phyloP scores from a whole-genome alignment of 306 rosid species.

The peach (Prunus persica) region Prunus_persica_NCBIv2 NC_034010.1:30191001-30191500 shows the following conservation, averaged over 20 bases:
- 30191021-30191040: conserved; percentile 10
- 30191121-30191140: conserved; percentile 5
- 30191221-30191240: conserved; percentile 44
- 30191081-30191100: background rate
- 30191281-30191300: background rate
- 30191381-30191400: background rate
- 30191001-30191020: conserved; percentile 15
- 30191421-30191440: conserved; percentile 84
- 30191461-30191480: conserved; percentile 6
- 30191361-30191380: too few relatives aligned
- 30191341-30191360: conserved; percentile 4
- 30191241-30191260: conserved; percentile 16
- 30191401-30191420: conserved; percentile 14
- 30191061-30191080: conserved; percentile 5
- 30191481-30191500: background rate
- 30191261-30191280: conserved; percentile 19
- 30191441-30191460: conserved; percentile 35
- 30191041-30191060: background rate
- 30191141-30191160: conserved; percentile 22
- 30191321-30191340: conserved; percentile 50
- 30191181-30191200: conserved; percentile 2
- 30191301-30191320: conserved; percentile 1
- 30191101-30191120: background rate
- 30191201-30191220: background rate
- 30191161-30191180: conserved; percentile 8